Evolutionary conservation across 495 filamentous ascomycete species (phyloP).

Genomic region (Articulospora tetracladia): DNA sequence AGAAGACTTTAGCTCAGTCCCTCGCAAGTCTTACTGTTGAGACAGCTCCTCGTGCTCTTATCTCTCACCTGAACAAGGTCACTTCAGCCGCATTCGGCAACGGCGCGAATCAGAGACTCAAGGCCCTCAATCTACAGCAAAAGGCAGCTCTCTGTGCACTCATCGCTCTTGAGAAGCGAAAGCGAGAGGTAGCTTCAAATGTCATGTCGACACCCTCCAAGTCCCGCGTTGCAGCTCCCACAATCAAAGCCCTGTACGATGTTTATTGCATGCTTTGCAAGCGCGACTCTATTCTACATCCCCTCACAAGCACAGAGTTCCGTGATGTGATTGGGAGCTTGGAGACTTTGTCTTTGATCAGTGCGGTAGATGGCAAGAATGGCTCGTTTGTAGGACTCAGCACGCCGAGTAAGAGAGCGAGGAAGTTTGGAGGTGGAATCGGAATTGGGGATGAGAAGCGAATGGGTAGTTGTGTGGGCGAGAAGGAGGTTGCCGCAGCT

Average conservation of each 20-base stretch:
- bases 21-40: constrained; percentile 58
- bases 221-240: constrained; percentile 54
- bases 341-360: constrained; percentile 77
- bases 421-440: constrained; percentile 33
- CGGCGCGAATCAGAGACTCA: constrained; percentile 75
- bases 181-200: constrained; percentile 35
- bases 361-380: constrained; percentile 69
- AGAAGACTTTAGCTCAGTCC: constrained; percentile 36
- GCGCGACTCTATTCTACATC: constrained; percentile 77
- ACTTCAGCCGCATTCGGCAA: constrained; percentile 84
- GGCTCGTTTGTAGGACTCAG: constrained; percentile 55
- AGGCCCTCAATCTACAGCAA: constrained; percentile 88
- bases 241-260: constrained; percentile 72
- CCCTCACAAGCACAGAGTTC: constrained; percentile 85
- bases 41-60: constrained; percentile 85
- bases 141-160: constrained; percentile 91
- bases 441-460: constrained; percentile 59
- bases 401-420: constrained; percentile 55
- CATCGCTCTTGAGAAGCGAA: constrained; percentile 71
- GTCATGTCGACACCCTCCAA: constrained; percentile 56
- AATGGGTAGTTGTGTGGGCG: constrained; percentile 72
- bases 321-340: constrained; percentile 87
- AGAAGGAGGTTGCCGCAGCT: constrained; percentile 68
- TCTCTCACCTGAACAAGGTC: constrained; percentile 85
- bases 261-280: constrained; percentile 78